Evolutionary conservation across 2,329 filamentous ascomycete species (phyloP).

Genomic region (Apiospora aurea): DNA sequence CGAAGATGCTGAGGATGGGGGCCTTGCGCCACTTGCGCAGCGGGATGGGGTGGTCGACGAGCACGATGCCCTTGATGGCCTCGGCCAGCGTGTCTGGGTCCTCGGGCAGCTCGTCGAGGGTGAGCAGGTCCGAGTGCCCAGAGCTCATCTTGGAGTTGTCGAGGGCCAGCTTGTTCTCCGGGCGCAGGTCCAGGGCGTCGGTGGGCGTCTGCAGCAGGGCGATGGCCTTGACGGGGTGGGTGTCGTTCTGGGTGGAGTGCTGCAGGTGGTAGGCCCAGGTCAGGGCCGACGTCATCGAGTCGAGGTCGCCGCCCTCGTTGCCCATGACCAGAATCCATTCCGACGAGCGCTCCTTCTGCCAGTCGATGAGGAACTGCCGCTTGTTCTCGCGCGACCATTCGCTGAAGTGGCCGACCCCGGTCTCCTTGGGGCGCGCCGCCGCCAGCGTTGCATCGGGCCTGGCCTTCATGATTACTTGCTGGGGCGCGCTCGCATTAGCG

Average conservation of each 20-base stretch:
- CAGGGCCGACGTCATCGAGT: constrained; percentile 52
- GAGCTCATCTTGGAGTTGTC: constrained; percentile 53
- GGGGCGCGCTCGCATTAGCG: neutral
- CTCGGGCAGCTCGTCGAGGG: constrained; percentile 54
- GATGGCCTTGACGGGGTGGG: constrained; percentile 52
- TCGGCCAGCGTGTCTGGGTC: constrained; percentile 50
- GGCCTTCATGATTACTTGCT: constrained; percentile 24
- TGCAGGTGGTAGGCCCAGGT: constrained; percentile 56
- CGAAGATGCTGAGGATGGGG: constrained; percentile 53
- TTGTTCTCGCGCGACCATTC: constrained; percentile 56
- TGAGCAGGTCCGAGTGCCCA: constrained; percentile 53
- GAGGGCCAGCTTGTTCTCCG: constrained; percentile 54
- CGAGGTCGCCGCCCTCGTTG: constrained; percentile 53
- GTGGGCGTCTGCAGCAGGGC: constrained; percentile 53
- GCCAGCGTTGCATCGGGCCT: constrained; percentile 23
- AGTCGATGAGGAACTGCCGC: constrained; percentile 53
- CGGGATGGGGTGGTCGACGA: constrained; percentile 52
- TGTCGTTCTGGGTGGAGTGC: constrained; percentile 51
- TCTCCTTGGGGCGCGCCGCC: constrained; percentile 27
- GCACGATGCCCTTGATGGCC: constrained; percentile 52
- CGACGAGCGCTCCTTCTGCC: constrained; percentile 49
- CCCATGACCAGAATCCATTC: constrained; percentile 55
- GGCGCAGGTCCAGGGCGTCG: constrained; percentile 53
- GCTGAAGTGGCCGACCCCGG: constrained; percentile 55
- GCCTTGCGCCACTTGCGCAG: constrained; percentile 51